Percentiles rank a stretch among this genome's conserved stretches.
Conservation (phyloP, 805 yeast genomes). For the Pichia paraexigua region DNA sequence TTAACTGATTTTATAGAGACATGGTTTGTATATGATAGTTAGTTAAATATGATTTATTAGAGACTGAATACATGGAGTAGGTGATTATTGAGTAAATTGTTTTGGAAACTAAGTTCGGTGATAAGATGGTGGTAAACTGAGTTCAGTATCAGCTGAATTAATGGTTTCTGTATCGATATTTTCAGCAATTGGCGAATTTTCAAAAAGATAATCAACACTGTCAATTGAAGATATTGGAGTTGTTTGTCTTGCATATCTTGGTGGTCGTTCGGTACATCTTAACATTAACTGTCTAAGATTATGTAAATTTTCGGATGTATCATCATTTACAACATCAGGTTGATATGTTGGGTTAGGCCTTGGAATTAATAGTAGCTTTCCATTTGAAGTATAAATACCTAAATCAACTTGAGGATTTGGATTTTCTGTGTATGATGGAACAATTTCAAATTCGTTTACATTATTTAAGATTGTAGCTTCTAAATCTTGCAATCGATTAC, state of each 20-base stretch:
- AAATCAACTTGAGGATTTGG: constrained; percentile 62
- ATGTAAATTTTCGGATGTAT: neutral
- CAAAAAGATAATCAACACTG: neutral
- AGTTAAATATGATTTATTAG: no score
- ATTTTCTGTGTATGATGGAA: constrained; percentile 59
- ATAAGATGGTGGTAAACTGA: neutral
- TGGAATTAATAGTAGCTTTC: constrained; percentile 31
- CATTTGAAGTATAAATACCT: constrained; percentile 65
- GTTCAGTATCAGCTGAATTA: neutral
- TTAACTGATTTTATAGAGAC: no score
- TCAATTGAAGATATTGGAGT: neutral
- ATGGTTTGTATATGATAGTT: no score
- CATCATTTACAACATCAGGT: neutral
- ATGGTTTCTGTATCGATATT: neutral
- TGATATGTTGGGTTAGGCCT: neutral
- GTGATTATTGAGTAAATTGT: no score
- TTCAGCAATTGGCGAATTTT: neutral
- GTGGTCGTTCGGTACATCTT: neutral
- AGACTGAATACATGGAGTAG: no score
- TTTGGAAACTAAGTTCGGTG: neutral
- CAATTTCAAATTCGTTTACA: constrained; percentile 19
- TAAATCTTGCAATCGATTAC: neutral
- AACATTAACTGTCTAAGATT: neutral
- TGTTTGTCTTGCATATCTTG: neutral
- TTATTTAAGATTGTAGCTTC: neutral